phyloP scores from a whole-genome alignment of 176 grass and related monocot species.

The Triticum timopheevii region DNA sequence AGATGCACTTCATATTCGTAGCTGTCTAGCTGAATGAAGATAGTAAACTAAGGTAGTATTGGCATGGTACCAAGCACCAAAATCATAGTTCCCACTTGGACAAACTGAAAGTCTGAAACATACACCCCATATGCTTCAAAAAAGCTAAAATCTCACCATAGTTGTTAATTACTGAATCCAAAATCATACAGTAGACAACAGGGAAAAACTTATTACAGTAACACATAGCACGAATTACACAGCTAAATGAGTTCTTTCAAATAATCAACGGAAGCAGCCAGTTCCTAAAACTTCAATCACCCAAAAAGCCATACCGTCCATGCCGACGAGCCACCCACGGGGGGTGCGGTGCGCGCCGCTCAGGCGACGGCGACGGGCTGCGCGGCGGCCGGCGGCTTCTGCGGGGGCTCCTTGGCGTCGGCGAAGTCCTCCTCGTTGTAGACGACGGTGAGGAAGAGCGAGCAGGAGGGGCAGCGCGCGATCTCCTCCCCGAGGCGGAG shows the following conservation, averaged over 20 bases:
- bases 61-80: not conserved
- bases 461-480: slow-evolving; percentile 87
- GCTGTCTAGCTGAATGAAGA: not conserved
- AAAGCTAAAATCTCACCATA: not conserved
- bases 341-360: not conserved
- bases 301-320: slow-evolving; percentile 24
- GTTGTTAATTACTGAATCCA: not conserved
- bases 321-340: not conserved
- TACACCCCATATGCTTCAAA: not conserved
- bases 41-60: not conserved
- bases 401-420: slow-evolving; percentile 52
- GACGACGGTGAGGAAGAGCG: slow-evolving; percentile 91
- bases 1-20: not conserved
- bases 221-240: not conserved
- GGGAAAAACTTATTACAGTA: not conserved
- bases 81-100: not conserved
- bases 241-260: not conserved
- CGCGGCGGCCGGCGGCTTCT: slow-evolving; percentile 36
- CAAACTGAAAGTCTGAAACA: not conserved
- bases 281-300: not conserved
- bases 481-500: slow-evolving; percentile 95
- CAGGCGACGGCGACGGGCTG: slow-evolving; percentile 67
- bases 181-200: not conserved
- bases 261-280: too few species aligned
- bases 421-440: slow-evolving; percentile 94